Conservation (phyloP, 1,139 yeast genomes). For the Tardiomyces depauwii region DNA sequence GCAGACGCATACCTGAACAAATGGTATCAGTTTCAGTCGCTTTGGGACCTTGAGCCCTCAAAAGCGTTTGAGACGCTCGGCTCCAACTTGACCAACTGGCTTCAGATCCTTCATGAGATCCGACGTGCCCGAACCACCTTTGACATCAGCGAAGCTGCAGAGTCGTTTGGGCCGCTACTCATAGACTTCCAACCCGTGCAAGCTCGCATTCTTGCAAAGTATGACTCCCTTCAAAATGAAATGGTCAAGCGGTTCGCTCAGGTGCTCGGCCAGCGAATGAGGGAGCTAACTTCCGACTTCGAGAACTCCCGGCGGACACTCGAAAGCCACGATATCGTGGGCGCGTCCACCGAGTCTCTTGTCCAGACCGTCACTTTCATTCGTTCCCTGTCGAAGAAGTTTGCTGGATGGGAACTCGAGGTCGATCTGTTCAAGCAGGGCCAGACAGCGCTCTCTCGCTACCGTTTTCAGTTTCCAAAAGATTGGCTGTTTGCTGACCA, state of each 20-base stretch:
- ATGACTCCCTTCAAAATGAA: conserved; percentile 46
- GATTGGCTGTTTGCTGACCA: conserved; percentile 60
- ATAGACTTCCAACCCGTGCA: conserved; percentile 44
- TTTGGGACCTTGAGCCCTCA: conserved; percentile 45
- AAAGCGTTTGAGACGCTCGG: conserved; percentile 26
- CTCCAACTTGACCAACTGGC: conserved; percentile 37
- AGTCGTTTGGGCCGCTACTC: conserved; percentile 29
- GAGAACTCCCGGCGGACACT: conserved; percentile 22
- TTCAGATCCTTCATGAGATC: conserved; percentile 34
- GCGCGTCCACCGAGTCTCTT: conserved; percentile 28
- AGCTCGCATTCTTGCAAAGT: conserved; percentile 41
- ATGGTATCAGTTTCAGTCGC: conserved; percentile 48
- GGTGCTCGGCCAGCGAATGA: conserved; percentile 24
- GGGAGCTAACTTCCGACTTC: conserved; percentile 20
- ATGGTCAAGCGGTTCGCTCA: conserved; percentile 36
- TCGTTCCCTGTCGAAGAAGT: conserved; percentile 18
- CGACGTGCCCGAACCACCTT: conserved; percentile 37
- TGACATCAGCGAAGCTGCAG: conserved; percentile 37
- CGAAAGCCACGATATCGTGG: conserved; percentile 26
- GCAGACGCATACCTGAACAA: conserved; percentile 30
- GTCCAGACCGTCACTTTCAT: conserved; percentile 28
- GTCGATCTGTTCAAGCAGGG: conserved; percentile 28
- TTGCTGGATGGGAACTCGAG: conserved; percentile 24
- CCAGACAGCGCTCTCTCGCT: conserved; percentile 35
- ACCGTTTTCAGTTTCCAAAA: conserved; percentile 38